phyloP scores from a whole-genome alignment of 495 filamentous ascomycete genomes.

The Aspergillus saccharolyticus region DNA sequence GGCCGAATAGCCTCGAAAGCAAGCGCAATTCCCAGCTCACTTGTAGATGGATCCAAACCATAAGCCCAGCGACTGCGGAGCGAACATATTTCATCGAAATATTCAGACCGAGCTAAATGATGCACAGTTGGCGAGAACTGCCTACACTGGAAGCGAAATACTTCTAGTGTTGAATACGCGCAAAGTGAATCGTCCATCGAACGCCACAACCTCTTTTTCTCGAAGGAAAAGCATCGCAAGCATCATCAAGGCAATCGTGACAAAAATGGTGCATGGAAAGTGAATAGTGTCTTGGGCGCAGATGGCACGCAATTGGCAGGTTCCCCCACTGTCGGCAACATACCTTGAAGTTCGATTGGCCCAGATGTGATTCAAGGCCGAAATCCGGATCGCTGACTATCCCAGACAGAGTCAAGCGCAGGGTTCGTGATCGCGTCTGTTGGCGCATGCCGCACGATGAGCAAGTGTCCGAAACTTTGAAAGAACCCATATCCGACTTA shows the following conservation, averaged over 20 bases:
- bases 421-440: conserved; percentile 28
- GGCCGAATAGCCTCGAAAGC: not conserved
- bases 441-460: conserved; percentile 6
- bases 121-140: not conserved
- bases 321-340: not conserved
- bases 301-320: not conserved
- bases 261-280: not conserved
- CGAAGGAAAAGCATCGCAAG: not conserved
- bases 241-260: no score
- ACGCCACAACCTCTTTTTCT: not conserved
- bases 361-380: conserved; percentile 14
- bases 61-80: not conserved
- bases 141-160: not conserved
- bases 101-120: not conserved
- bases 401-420: conserved; percentile 14
- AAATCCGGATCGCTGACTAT: conserved; percentile 15
- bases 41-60: not conserved
- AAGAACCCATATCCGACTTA: conserved; percentile 13
- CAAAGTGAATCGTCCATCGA: not conserved
- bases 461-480: conserved; percentile 1
- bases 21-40: not conserved
- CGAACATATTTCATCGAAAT: not conserved
- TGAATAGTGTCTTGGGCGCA: not conserved
- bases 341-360: conserved; percentile 15
- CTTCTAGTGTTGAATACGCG: not conserved